Conservation (phyloP, 176 grass and related monocot genomes). For the Phoenix roebelenii region DNA sequence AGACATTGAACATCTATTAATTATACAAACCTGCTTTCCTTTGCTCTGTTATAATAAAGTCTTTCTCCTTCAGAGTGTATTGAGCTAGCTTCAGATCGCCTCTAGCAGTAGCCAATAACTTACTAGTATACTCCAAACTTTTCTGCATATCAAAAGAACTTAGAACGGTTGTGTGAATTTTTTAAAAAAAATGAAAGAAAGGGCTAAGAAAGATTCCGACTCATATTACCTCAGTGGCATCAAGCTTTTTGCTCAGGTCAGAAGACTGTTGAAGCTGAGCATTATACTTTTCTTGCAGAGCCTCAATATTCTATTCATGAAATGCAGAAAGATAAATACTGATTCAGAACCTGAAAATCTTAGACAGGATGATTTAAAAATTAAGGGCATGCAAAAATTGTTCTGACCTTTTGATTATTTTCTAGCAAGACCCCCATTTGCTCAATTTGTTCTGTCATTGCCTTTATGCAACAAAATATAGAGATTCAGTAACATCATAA, state of each 20-base stretch:
- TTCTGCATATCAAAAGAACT: constrained; percentile 32
- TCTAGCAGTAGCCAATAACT: constrained; percentile 52
- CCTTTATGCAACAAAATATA: constrained; percentile 29
- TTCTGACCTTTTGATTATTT: constrained; percentile 54
- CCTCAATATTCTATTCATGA: constrained; percentile 45
- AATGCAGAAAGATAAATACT: too few relatives aligned
- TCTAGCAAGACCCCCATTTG: constrained; percentile 56
- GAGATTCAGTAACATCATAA: too few relatives aligned
- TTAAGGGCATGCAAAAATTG: not conserved
- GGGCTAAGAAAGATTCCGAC: not conserved
- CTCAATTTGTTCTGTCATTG: constrained; percentile 84
- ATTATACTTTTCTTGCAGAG: constrained; percentile 67
- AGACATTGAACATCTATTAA: too few relatives aligned
- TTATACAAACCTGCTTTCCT: constrained; percentile 65
- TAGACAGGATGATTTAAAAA: too few relatives aligned
- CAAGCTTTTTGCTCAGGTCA: constrained; percentile 62
- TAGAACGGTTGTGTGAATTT: not conserved
- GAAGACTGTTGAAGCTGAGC: constrained; percentile 55
- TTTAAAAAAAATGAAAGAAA: not conserved
- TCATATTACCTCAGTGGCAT: constrained; percentile 56
- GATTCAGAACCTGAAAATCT: too few relatives aligned
- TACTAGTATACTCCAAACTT: constrained; percentile 75
- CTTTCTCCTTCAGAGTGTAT: constrained; percentile 77
- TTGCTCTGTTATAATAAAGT: constrained; percentile 86
- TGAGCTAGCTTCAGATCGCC: constrained; percentile 78